Conservation (phyloP, 805 yeast genomes). For the Myxozyma vanderwaltii region DNA sequence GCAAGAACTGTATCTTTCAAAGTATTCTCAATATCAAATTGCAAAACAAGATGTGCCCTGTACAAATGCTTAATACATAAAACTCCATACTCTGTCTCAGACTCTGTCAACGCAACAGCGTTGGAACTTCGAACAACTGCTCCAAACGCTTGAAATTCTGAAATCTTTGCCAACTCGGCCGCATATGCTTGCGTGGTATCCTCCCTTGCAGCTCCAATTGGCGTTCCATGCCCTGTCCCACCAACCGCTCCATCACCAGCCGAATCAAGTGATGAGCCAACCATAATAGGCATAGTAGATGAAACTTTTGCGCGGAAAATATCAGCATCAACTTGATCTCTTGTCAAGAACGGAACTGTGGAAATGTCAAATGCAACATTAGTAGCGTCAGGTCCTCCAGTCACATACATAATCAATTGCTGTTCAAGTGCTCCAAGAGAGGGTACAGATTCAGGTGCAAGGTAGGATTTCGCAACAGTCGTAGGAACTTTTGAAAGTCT, state of each 20-base stretch:
- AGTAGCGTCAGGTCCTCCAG: conserved; percentile 50
- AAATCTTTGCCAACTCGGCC: conserved; percentile 66
- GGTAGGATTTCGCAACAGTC: conserved; percentile 49
- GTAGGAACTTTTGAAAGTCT: conserved; percentile 52
- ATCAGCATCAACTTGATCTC: conserved; percentile 45
- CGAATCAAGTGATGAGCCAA: conserved; percentile 13
- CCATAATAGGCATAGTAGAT: conserved; percentile 37
- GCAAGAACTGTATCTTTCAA: conserved; percentile 74
- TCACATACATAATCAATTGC: conserved; percentile 70
- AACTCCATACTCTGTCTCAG: conserved; percentile 91
- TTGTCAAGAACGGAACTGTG: conserved; percentile 56
- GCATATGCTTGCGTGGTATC: conserved; percentile 53
- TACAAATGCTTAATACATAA: conserved; percentile 81
- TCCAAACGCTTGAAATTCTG: conserved; percentile 76
- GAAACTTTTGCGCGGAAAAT: conserved; percentile 54
- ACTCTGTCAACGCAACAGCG: conserved; percentile 74
- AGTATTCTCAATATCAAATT: conserved; percentile 83
- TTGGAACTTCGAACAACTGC: conserved; percentile 69
- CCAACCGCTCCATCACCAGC: conserved; percentile 33
- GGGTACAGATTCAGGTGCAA: conserved; percentile 68
- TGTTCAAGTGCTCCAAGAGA: conserved; percentile 78
- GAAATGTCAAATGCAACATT: conserved; percentile 69
- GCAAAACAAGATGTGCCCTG: conserved; percentile 70
- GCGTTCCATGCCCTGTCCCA: conserved; percentile 34
- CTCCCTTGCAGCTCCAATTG: conserved; percentile 28